Percentiles rank a stretch among this genome's conserved stretches.
Conservation (phyloP, 805 yeast genomes). For the Schwanniomyces sp. region DNA sequence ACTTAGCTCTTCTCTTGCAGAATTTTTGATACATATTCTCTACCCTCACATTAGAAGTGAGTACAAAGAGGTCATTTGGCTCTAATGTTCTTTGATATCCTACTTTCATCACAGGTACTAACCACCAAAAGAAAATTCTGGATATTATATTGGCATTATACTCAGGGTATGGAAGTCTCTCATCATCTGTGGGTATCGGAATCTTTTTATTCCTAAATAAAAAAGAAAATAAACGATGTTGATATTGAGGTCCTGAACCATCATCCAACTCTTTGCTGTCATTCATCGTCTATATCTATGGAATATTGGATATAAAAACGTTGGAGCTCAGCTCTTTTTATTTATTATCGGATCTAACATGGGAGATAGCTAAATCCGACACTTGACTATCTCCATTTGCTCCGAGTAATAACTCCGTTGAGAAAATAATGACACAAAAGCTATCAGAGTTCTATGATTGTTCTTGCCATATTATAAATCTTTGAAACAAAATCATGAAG, state of each 20-base stretch:
- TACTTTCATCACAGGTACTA: constrained; percentile 14
- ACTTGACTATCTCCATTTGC: neutral
- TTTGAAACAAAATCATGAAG: no score
- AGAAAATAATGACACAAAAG: no score
- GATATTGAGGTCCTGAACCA: constrained; percentile 17
- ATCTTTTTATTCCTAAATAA: constrained; percentile 47
- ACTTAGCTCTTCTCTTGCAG: neutral
- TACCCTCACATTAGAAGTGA: constrained; percentile 10
- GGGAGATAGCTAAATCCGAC: neutral
- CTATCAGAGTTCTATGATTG: no score
- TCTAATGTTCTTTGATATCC: constrained; percentile 19
- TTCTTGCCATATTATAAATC: no score
- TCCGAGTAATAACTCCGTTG: no score
- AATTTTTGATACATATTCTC: constrained; percentile 8
- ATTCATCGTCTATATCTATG: neutral
- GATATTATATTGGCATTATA: constrained; percentile 9
- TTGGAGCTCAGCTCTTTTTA: neutral
- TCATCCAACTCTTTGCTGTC: neutral
- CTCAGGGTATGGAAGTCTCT: constrained; percentile 45
- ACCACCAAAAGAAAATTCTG: constrained; percentile 18
- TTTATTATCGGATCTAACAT: neutral
- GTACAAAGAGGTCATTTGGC: constrained; percentile 13
- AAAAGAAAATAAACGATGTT: constrained; percentile 49
- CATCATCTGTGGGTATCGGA: constrained; percentile 48
- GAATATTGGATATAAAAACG: neutral